These are phyloP conservation scores for Domatiomyces globalis DNA, from an alignment of 2,329 filamentous ascomycete species.

Conservation along the genomic window DNA sequence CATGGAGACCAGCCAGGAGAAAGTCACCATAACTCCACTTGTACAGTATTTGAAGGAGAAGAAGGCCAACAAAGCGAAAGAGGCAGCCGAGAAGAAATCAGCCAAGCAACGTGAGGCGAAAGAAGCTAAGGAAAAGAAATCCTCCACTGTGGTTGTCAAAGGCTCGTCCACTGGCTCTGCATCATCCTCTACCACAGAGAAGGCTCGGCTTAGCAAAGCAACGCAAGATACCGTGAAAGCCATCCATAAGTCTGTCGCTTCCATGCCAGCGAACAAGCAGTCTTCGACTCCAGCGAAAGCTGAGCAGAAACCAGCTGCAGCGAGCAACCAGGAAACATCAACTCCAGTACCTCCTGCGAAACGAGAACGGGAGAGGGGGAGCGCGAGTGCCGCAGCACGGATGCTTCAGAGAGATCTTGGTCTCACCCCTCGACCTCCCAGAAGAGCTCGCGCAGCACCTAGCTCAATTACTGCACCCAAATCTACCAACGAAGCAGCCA, in stretches of 20 bases:
- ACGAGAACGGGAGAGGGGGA: conserved; percentile 41
- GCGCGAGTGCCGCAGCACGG: conserved; percentile 38
- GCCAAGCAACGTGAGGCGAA: conserved; percentile 47
- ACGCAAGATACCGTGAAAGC: conserved; percentile 49
- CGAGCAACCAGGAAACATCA: conserved; percentile 1
- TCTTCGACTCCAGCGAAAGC: conserved; percentile 24
- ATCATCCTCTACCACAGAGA: conserved; percentile 20
- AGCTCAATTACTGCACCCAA: conserved; percentile 12
- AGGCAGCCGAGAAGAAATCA: conserved; percentile 20
- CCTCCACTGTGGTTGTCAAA: conserved; percentile 23
- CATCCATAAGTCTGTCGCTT: conserved; percentile 35
- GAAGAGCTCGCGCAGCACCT: conserved; percentile 14
- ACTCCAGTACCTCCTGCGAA: conserved; percentile 26
- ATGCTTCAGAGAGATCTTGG: conserved; percentile 51
- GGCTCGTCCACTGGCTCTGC: conserved; percentile 10
- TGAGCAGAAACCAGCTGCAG: conserved; percentile 21
- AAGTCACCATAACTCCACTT: conserved; percentile 69
- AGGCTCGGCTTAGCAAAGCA: conserved; percentile 39
- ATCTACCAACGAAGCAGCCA: conserved; percentile 19
- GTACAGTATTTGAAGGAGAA: conserved; percentile 85
- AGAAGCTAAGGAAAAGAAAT: conserved; percentile 40
- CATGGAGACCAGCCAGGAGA: conserved; percentile 41
- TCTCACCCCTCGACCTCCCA: conserved; percentile 21
- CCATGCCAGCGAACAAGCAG: conserved; percentile 23
- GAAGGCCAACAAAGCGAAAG: conserved; percentile 59